Percentiles rank a stretch among this genome's conserved stretches.
These are phyloP conservation scores for Pyrenophora tritici-repentis DNA, from an alignment of 2,329 filamentous ascomycete genomes.

Conservation along the genomic window DNA sequence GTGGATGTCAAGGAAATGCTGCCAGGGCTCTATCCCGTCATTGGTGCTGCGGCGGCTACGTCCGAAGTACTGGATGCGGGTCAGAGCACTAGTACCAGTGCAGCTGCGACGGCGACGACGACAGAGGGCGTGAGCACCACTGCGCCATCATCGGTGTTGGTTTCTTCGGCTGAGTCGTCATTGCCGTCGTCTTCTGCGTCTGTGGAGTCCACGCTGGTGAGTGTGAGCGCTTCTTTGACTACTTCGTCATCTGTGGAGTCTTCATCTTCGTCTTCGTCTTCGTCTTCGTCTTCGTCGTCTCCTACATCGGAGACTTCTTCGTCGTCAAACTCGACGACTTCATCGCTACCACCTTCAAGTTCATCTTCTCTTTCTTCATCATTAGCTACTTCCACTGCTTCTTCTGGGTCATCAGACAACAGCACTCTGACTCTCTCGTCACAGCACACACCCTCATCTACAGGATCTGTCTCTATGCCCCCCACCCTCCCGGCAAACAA, in stretches of 20 bases:
- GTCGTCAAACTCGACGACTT: background rate
- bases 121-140: background rate
- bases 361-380: too few relatives aligned
- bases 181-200: background rate
- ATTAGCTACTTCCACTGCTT: too few relatives aligned
- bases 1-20: slow-evolving; percentile 18
- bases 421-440: too few relatives aligned
- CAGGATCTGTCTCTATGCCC: too few relatives aligned
- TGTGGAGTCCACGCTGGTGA: too few relatives aligned
- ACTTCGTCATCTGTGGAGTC: background rate
- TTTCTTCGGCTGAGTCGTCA: too few relatives aligned
- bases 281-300: background rate
- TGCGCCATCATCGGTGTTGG: too few relatives aligned
- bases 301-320: background rate
- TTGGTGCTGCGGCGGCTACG: background rate
- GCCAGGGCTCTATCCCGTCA: slow-evolving; percentile 16
- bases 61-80: background rate
- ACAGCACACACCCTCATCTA: too few relatives aligned
- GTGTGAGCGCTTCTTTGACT: background rate
- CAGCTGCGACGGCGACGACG: background rate
- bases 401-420: background rate
- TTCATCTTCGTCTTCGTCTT: background rate
- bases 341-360: too few relatives aligned
- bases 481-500: too few relatives aligned
- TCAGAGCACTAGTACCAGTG: background rate